Conservation (phyloP, 2,329 filamentous ascomycete species). For the Aspergillus sp. region DNA sequence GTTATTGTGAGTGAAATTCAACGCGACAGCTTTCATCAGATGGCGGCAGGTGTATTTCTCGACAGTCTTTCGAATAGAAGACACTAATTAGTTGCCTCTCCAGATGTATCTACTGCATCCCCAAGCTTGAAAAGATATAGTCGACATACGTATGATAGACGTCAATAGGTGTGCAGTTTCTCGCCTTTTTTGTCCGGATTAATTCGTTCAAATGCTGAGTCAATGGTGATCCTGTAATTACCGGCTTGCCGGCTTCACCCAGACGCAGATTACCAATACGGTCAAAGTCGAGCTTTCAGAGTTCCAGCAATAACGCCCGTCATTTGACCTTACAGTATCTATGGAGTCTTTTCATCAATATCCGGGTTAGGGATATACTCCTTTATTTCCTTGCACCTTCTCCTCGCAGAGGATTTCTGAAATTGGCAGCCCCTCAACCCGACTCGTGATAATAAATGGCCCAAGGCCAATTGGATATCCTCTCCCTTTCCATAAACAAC, state of each 20-base stretch:
- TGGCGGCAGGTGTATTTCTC: background rate
- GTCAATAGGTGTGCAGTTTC: background rate
- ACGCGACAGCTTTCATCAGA: background rate
- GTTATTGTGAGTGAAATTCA: background rate
- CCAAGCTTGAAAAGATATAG: conserved; percentile 3
- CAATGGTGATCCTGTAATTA: background rate
- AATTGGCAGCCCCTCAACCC: conserved; percentile 5
- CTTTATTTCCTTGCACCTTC: background rate
- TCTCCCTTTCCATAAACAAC: conserved; percentile 1
- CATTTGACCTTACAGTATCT: conserved; percentile 4
- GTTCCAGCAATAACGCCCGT: conserved; percentile 3
- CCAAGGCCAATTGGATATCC: conserved; percentile 4
- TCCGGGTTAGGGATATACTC: background rate
- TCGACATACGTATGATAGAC: conserved; percentile 1
- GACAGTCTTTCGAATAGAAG: background rate
- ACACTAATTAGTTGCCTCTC: background rate
- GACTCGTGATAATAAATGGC: conserved; percentile 10
- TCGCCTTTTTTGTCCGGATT: conserved; percentile 3
- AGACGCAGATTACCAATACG: conserved; percentile 1
- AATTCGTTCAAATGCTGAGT: conserved; percentile 5
- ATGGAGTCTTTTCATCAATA: background rate
- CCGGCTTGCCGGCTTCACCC: background rate
- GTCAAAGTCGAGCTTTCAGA: conserved; percentile 4
- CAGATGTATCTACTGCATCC: conserved; percentile 1
- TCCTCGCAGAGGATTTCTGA: conserved; percentile 1